phyloP scores from a whole-genome alignment of 805 yeast species.

The Candida insectalens region DNA sequence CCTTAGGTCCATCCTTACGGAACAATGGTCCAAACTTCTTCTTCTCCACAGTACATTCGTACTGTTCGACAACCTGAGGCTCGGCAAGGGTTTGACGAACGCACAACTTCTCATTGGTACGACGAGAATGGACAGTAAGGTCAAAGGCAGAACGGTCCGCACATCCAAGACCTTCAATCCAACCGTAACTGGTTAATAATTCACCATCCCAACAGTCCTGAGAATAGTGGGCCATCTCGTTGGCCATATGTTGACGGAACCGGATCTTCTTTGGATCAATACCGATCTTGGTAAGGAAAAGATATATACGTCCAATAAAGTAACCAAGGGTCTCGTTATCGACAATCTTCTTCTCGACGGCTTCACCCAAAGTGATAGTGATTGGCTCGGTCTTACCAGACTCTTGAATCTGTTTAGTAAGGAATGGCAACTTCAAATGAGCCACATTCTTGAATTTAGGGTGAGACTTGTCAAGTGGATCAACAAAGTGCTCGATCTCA shows the following conservation, averaged over 20 bases:
- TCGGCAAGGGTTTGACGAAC: slow-evolving; percentile 85
- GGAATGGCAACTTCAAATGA: slow-evolving; percentile 63
- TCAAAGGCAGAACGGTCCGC: slow-evolving; percentile 99
- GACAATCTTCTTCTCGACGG: slow-evolving; percentile 78
- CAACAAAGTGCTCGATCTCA: slow-evolving; percentile 97
- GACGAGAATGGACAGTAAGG: slow-evolving; percentile 87
- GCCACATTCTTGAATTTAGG: slow-evolving; percentile 68
- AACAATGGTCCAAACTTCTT: slow-evolving; percentile 97
- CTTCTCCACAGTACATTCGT: slow-evolving; percentile 81
- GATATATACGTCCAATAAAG: slow-evolving; percentile 87
- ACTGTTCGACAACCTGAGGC: slow-evolving; percentile 75
- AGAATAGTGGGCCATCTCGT: slow-evolving; percentile 99
- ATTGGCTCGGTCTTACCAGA: slow-evolving; percentile 66
- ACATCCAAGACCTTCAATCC: slow-evolving; percentile 99
- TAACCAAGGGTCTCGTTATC: slow-evolving; percentile 97
- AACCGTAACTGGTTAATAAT: slow-evolving; percentile 89
- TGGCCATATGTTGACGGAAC: slow-evolving; percentile 97
- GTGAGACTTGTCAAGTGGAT: slow-evolving; percentile 82
- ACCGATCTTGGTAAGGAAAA: slow-evolving; percentile 81
- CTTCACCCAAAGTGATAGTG: slow-evolving; percentile 75
- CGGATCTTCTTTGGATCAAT: slow-evolving; percentile 75
- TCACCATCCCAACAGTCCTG: slow-evolving; percentile 99
- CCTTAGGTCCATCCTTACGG: slow-evolving; percentile 93
- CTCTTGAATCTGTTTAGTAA: slow-evolving; percentile 83
- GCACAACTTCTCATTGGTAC: slow-evolving; percentile 89